Conservation (phyloP, 2,329 filamentous ascomycete genomes). For the Alternaria angustiovoidea region DNA sequence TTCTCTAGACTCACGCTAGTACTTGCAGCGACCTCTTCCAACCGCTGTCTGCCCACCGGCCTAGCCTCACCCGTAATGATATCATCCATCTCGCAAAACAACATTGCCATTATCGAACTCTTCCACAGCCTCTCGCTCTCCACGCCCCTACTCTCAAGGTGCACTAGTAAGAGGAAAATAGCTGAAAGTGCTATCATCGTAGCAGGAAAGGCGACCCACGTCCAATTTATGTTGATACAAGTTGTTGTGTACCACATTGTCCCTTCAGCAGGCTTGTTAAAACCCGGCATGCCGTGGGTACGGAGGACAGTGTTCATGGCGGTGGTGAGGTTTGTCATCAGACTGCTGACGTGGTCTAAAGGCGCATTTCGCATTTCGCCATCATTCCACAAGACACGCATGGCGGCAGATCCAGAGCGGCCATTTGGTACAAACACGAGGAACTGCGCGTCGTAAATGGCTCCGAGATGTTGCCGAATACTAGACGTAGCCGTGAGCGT, state of each 20-base stretch:
- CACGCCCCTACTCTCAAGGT: slow-evolving; percentile 14
- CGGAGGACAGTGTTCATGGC: slow-evolving; percentile 14
- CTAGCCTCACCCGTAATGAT: background rate
- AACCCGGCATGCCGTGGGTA: background rate
- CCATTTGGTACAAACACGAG: too few relatives aligned
- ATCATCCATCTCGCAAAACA: slow-evolving; percentile 19
- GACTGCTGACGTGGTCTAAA: background rate
- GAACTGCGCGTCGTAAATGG: too few relatives aligned
- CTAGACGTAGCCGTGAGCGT: too few relatives aligned
- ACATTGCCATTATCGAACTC: slow-evolving; percentile 15
- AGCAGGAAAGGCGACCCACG: background rate
- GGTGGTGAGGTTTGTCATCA: slow-evolving; percentile 5
- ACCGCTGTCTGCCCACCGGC: background rate
- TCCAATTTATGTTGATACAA: slow-evolving; percentile 13
- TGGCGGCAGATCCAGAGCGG: too few relatives aligned
- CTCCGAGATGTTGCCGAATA: too few relatives aligned
- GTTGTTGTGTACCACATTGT: slow-evolving; percentile 15
- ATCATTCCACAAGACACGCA: too few relatives aligned
- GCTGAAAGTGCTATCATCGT: slow-evolving; percentile 12
- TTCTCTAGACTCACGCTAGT: background rate
- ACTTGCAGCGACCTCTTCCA: slow-evolving; percentile 11
- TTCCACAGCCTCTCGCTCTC: slow-evolving; percentile 17
- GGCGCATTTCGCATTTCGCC: too few relatives aligned
- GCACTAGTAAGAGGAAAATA: slow-evolving; percentile 13
- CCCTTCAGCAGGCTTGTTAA: background rate